Conservation (phyloP, 768 basidiomycete species). For the Mycena olivaceomarginata region DNA sequence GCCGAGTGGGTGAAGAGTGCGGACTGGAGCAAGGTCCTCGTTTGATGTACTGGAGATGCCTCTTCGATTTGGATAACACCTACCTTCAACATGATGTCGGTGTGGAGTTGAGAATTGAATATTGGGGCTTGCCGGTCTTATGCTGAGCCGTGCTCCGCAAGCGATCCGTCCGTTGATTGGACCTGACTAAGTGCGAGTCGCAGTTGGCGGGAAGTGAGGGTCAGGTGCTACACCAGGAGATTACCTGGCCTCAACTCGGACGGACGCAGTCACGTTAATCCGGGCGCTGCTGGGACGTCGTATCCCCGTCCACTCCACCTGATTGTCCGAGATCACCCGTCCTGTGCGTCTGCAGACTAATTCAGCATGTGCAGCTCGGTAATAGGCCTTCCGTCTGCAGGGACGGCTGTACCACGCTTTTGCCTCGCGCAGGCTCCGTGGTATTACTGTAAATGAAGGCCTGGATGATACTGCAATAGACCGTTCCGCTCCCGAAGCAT, state of each 20-base stretch:
- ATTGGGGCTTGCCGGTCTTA: too few species aligned
- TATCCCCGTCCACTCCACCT: background rate
- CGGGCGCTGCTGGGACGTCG: background rate
- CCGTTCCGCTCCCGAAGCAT: too few species aligned
- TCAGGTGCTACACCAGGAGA: background rate
- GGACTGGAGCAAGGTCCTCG: constrained; percentile 28
- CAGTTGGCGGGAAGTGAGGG: background rate
- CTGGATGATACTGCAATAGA: too few species aligned
- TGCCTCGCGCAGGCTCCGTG: too few species aligned
- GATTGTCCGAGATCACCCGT: background rate
- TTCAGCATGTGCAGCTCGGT: background rate
- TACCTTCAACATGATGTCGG: background rate
- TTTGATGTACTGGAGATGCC: background rate
- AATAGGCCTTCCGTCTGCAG: too few species aligned
- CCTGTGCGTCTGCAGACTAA: background rate
- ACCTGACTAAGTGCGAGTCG: too few species aligned
- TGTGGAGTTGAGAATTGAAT: too few species aligned
- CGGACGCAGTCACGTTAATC: too few species aligned
- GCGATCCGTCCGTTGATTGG: too few species aligned
- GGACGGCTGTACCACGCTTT: too few species aligned
- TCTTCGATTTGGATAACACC: background rate
- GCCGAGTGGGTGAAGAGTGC: constrained; percentile 11
- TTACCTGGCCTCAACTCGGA: background rate
- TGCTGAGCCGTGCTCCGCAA: too few species aligned
- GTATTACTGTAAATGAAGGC: too few species aligned